These are phyloP conservation scores for Ceratocystis papillata DNA, from an alignment of 2,329 filamentous ascomycete species.

Conservation along the genomic window DNA sequence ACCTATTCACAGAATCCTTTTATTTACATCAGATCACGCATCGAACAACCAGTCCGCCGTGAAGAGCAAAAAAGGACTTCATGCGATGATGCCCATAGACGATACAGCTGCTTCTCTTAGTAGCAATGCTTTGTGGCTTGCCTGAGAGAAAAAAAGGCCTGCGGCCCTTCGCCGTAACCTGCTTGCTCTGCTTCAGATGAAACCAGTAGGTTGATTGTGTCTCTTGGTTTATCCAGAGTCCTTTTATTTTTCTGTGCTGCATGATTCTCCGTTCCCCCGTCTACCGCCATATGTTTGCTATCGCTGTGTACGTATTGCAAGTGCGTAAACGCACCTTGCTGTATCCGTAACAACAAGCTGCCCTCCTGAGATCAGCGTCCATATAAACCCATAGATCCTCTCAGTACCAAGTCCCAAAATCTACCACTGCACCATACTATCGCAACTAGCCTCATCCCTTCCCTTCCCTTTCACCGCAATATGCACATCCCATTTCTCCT, in stretches of 20 bases:
- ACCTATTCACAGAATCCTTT: not conserved
- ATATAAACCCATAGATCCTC: not conserved
- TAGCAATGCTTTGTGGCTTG: no score
- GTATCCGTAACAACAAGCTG: not conserved
- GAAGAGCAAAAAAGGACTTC: no score
- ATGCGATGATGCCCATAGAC: no score
- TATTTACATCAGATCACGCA: no score
- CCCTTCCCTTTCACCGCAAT: conserved; percentile 1
- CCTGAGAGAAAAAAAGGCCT: no score
- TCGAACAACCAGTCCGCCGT: no score
- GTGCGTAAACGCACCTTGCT: not conserved
- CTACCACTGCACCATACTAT: not conserved
- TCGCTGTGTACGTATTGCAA: not conserved
- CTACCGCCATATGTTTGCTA: not conserved
- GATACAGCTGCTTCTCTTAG: no score
- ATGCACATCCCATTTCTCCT: conserved; percentile 17
- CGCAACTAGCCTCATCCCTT: not conserved
- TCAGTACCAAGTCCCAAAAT: not conserved
- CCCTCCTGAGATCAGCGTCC: not conserved
- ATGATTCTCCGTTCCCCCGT: not conserved
- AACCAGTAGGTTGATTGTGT: not conserved
- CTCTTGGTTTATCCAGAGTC: not conserved
- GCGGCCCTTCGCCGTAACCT: not conserved
- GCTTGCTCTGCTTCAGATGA: not conserved
- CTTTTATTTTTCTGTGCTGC: not conserved